Percentiles rank a stretch among this genome's conserved stretches.
These are phyloP conservation scores for Daphne laureola DNA, from an alignment of 441 rosid species.

Conservation along the genomic window DNA sequence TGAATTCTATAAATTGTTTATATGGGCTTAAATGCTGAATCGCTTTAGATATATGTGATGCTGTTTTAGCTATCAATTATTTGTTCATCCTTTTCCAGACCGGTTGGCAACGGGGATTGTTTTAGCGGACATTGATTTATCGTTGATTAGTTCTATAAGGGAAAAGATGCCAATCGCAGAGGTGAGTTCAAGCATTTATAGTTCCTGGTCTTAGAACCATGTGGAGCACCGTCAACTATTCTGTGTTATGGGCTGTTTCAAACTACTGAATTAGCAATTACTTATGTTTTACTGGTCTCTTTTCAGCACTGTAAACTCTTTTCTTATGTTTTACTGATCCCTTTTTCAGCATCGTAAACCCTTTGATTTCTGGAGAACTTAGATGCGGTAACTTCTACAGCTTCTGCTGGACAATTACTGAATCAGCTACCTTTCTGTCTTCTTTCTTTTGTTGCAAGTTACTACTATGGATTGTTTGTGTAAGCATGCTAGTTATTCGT, in stretches of 20 bases:
- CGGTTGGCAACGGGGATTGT: conserved; percentile 68
- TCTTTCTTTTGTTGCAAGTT: no score
- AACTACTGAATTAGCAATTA: no score
- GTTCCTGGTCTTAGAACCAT: background rate
- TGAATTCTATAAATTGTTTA: no score
- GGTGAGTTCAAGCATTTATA: conserved; percentile 30
- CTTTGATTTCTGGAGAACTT: conserved; percentile 47
- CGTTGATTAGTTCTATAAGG: conserved; percentile 71
- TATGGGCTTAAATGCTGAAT: background rate
- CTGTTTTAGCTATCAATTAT: background rate
- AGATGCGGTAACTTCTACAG: no score
- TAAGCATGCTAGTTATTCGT: no score
- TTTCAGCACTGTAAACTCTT: conserved; percentile 50
- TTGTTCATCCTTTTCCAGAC: conserved; percentile 36
- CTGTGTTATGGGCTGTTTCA: no score
- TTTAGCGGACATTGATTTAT: conserved; percentile 74
- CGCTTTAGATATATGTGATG: no score
- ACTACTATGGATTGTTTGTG: no score
- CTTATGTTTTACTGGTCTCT: background rate
- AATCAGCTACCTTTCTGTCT: no score
- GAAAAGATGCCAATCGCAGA: conserved; percentile 73
- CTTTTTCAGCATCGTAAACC: conserved; percentile 49
- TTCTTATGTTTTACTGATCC: background rate
- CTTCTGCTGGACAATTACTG: no score
- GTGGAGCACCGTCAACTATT: no score